Base-by-base conservation (phyloP, 176 grass and related monocot species). In the Bonia amplexicaulis region DNA sequence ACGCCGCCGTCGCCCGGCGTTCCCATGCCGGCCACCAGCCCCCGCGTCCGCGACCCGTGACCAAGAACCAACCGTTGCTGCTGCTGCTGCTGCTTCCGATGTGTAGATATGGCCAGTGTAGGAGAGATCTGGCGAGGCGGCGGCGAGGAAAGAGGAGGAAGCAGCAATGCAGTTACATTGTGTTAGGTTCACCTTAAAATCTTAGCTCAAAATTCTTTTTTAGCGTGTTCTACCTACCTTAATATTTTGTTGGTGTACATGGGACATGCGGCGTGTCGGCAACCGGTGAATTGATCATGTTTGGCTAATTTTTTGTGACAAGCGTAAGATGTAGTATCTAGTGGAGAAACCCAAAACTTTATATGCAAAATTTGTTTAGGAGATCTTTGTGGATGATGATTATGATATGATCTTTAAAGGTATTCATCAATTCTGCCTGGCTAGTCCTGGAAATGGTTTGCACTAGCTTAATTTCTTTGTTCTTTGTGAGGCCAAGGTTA, bases 1-100 rank as follows among this genome's bases (percentile, higher is more conserved):
- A 92, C 93, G 63, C 96, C 96, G 70, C 90, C 91, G 3, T 94
- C 96, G 3, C 96, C 96, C 4, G 93, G 93, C 33, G 88, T 99
- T 10, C 64, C 91, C 60, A 84, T 94, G 88, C 89, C 91, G 44
- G 78, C 91, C 22, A 84, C 91, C 60, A 96, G 93, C 62, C 90
- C 93, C n/a, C 85, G 85, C 51, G 89, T 90, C 69, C 89, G 89
- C 75, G 89, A 90, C 75, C 75, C 67, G 67, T 90, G 84, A 90
- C 27, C 53, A 12, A 26, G 33, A 60, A 19, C 22, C 42, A 26
- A 12, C 70, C 22, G 22, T 12, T 1, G 57, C 79, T 1, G 57
- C 79, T 17, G 58, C 64, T 3, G 66, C 62, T 25, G 44, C 73
- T 60, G 84, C 73, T 64, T 58, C 83, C 19, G 52, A 70, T 90